Percentiles rank a stretch among this genome's conserved stretches.
phyloP scores from a whole-genome alignment of 495 filamentous ascomycete genomes.

The Penicillium mononematosum region DNA sequence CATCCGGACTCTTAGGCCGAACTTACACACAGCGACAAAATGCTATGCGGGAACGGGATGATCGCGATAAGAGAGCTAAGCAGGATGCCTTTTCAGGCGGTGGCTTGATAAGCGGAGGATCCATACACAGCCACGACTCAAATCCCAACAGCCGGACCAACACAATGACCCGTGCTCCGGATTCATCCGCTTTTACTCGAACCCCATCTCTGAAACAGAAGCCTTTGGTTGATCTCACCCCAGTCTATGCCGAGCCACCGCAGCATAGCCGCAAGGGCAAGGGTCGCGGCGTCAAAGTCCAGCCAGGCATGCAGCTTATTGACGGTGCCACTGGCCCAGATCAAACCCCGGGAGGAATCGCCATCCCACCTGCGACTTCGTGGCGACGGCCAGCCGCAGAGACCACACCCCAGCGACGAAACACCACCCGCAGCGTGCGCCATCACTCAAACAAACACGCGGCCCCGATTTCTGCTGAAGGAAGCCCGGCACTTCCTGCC shows the following conservation, averaged over 20 bases:
- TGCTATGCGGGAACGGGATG: conserved; percentile 54
- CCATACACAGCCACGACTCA: conserved; percentile 10
- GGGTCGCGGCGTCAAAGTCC: conserved; percentile 65
- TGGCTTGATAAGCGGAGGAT: conserved; percentile 24
- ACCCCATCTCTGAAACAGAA: conserved; percentile 38
- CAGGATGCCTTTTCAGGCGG: conserved; percentile 29
- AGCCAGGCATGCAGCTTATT: conserved; percentile 60
- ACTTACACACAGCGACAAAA: conserved; percentile 62
- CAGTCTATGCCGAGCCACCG: conserved; percentile 69
- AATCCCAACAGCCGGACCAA: conserved; percentile 35
- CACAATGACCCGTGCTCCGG: conserved; percentile 37
- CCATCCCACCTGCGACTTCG: conserved; percentile 52
- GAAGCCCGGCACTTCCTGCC: conserved; percentile 24
- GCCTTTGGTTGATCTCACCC: conserved; percentile 74
- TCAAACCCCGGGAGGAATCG: conserved; percentile 36
- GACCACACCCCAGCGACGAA: conserved; percentile 26
- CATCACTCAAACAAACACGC: conserved; percentile 16
- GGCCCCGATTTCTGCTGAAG: conserved; percentile 18
- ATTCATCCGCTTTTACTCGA: conserved; percentile 26
- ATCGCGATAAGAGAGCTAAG: conserved; percentile 32
- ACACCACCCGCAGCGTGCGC: conserved; percentile 32
- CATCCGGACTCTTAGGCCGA: conserved; percentile 59
- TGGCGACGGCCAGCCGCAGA: conserved; percentile 45
- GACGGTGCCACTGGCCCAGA: conserved; percentile 63
- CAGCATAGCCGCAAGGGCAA: conserved; percentile 69